phyloP scores from a whole-genome alignment of 768 basidiomycete species.

The Gloeophyllum trabeum region DNA sequence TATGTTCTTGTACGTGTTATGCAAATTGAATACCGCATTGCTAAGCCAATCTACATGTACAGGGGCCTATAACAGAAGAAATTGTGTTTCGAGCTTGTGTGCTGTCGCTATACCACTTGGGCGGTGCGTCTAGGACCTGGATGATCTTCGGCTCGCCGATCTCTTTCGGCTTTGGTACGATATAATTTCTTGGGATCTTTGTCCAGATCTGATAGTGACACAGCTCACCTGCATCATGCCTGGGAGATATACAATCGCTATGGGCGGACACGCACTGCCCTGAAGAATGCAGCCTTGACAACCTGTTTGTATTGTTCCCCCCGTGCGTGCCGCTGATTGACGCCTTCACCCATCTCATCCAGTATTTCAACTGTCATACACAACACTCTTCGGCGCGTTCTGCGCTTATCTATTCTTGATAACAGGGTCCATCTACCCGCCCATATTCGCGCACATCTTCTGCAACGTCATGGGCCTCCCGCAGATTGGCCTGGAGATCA shows the following conservation, averaged over 20 bases:
- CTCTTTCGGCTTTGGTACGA: slow-evolving; percentile 79
- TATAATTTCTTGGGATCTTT: neutral
- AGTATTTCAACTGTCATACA: slow-evolving; percentile 89
- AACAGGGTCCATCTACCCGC: slow-evolving; percentile 71
- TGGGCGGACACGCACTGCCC: slow-evolving; percentile 57
- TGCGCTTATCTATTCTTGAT: slow-evolving; percentile 79
- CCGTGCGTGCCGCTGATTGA: neutral
- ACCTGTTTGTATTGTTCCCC: slow-evolving; percentile 29
- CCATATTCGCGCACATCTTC: slow-evolving; percentile 75
- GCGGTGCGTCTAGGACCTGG: slow-evolving; percentile 36
- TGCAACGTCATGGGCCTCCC: slow-evolving; percentile 96
- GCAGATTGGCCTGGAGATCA: slow-evolving; percentile 44
- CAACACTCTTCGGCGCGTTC: slow-evolving; percentile 87
- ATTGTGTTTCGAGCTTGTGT: slow-evolving; percentile 84
- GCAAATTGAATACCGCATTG: slow-evolving; percentile 1
- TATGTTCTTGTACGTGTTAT: slow-evolving; percentile 36
- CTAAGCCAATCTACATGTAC: neutral
- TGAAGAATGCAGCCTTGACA: slow-evolving; percentile 45
- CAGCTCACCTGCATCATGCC: slow-evolving; percentile 90
- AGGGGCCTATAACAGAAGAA: slow-evolving; percentile 93
- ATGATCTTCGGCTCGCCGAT: slow-evolving; percentile 80
- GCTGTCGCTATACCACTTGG: slow-evolving; percentile 59
- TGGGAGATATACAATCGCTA: slow-evolving; percentile 74
- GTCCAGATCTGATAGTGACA: neutral
- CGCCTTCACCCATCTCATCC: slow-evolving; percentile 2